These are phyloP conservation scores for Garcia nutans DNA, from an alignment of 345 rosid species.

Conservation along the genomic window DNA sequence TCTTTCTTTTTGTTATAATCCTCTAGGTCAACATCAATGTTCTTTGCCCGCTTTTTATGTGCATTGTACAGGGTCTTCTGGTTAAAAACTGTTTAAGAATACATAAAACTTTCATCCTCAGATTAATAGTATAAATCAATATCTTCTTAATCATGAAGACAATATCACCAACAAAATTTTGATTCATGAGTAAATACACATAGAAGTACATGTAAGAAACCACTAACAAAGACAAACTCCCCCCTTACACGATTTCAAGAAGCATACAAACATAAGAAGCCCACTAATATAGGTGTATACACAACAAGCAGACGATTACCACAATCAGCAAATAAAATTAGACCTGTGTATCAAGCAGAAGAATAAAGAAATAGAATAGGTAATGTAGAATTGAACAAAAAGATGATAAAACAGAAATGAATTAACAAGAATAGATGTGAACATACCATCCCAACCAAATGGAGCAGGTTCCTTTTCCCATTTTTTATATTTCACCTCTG, in stretches of 20 bases:
- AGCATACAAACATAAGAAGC: background rate
- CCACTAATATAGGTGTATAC: background rate
- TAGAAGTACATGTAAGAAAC: background rate
- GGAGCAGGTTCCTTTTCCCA: constrained; percentile 98
- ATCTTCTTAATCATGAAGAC: background rate
- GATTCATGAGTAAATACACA: background rate
- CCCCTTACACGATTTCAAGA: background rate
- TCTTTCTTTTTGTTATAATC: constrained; percentile 95
- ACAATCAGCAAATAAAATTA: background rate
- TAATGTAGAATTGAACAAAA: background rate
- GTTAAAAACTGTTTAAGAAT: constrained; percentile 63
- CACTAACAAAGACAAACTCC: background rate
- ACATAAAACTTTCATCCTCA: constrained; percentile 12
- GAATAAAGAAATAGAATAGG: background rate
- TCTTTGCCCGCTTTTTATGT: constrained; percentile 82
- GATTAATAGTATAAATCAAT: background rate
- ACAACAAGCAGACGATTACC: background rate
- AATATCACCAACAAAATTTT: background rate
- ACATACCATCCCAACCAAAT: constrained; percentile 92
- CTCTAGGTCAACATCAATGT: constrained; percentile 65
- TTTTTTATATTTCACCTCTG: constrained; percentile 86
- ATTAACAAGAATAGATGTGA: background rate
- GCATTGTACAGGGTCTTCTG: constrained; percentile 87
- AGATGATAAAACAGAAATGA: background rate
- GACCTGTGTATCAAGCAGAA: background rate